phyloP scores from a whole-genome alignment of 495 filamentous ascomycete genomes.

The Xylaria castorea region DNA sequence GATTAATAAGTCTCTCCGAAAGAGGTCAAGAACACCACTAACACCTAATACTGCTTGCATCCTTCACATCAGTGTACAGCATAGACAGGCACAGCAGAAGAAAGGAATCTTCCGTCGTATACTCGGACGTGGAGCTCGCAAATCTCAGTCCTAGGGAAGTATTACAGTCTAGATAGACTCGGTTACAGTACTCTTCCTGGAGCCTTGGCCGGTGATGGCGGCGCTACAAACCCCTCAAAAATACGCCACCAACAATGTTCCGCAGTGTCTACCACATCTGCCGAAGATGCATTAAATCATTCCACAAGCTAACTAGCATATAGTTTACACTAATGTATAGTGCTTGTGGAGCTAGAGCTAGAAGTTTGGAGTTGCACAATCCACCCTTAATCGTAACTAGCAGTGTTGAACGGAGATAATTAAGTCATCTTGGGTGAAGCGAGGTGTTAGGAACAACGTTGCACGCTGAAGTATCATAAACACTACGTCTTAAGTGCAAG shows the following conservation, averaged over 20 bases:
- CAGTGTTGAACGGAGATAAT: neutral
- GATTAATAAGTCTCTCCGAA: neutral
- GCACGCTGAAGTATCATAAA: neutral
- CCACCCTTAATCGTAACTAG: too few species aligned
- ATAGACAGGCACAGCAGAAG: neutral
- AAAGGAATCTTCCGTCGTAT: neutral
- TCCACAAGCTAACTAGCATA: neutral
- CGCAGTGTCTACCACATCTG: neutral
- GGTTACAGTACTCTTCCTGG: neutral
- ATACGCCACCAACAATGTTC: neutral
- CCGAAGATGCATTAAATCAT: neutral
- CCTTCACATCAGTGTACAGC: neutral
- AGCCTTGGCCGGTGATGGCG: neutral
- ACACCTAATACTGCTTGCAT: neutral
- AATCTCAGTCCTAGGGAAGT: neutral
- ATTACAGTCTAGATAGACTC: neutral
- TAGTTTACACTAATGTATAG: neutral
- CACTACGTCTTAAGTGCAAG: neutral
- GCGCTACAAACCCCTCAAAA: neutral
- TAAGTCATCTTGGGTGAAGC: neutral
- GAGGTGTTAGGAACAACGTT: neutral
- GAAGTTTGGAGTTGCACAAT: neutral
- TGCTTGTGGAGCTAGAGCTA: neutral
- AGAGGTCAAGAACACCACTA: neutral
- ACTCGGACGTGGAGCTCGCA: neutral